Conservation (phyloP, 805 yeast species). For the Cyberlindnera japonica region DNA sequence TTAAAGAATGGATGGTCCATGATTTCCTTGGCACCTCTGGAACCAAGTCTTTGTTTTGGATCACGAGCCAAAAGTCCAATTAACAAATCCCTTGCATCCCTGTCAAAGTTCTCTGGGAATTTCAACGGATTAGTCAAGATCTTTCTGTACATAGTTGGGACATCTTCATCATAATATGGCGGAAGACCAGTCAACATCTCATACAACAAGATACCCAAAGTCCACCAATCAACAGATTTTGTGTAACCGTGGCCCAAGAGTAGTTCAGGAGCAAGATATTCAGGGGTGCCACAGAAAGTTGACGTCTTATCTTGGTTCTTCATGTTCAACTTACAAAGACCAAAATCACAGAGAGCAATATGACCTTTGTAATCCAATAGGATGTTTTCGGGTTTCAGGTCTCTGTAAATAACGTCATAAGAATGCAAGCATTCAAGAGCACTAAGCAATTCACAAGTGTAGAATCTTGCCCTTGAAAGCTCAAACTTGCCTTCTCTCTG, state of each 20-base stretch:
- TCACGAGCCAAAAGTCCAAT: conserved; percentile 77
- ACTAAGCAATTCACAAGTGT: conserved; percentile 88
- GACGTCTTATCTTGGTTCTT: conserved; percentile 79
- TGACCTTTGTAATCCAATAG: conserved; percentile 94
- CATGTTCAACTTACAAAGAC: conserved; percentile 95
- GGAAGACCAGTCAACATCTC: conserved; percentile 98
- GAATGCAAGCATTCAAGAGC: conserved; percentile 92
- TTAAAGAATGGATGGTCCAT: conserved; percentile 81
- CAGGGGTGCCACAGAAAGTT: conserved; percentile 98
- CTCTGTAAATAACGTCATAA: conserved; percentile 90
- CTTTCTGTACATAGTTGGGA: conserved; percentile 89
- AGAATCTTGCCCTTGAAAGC: conserved; percentile 84
- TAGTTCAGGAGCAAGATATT: conserved; percentile 93
- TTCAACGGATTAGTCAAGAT: conserved; percentile 83
- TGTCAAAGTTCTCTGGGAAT: conserved; percentile 85
- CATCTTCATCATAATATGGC: conserved; percentile 94
- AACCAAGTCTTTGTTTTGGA: conserved; percentile 74
- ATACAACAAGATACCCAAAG: conserved; percentile 86
- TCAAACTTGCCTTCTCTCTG: conserved; percentile 89
- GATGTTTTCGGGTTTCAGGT: conserved; percentile 94
- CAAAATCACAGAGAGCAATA: conserved; percentile 96
- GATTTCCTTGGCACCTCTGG: conserved; percentile 79
- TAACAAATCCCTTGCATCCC: conserved; percentile 79
- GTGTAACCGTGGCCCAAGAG: conserved; percentile 91
- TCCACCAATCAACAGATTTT: conserved; percentile 98